Evolutionary conservation across 257 asterid species (phyloP), one percentile per base, ranked within the genome.

Genomic region (Primulina eburnea): DNA sequence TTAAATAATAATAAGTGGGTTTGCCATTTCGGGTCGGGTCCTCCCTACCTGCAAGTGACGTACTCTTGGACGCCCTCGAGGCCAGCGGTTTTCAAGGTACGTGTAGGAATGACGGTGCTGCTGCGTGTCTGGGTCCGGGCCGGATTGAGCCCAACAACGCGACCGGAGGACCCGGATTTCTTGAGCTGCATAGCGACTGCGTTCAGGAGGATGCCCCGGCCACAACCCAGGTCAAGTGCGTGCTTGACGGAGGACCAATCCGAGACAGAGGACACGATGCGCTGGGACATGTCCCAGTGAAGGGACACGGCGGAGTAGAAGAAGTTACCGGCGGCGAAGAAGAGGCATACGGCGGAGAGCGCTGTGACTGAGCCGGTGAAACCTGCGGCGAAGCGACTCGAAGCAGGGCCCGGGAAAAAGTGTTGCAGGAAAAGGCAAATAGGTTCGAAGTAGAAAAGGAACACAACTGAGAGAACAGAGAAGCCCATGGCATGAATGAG

Each of bases 221-320:
- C 97, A 76, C 98, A 92, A 20, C 98, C 98, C 17, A 92, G 82
- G 84, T 92, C 98, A 37, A 92, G 92, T 58, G 97, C 97, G 71
- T 84, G 87, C 77, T 83, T 84, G 64, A 92, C 97, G 71, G 89
- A 65, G 43, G 98, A 92, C 98, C 98, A 92, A 78, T 90, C 97
- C 12, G 84, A 68, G 11, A 92, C 89, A 58, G 88, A 70, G 77
- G 90, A 85, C 71, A 87, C 98, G 67, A 92, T 90, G 17, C 98
- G 84, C 77, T 92, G 98, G 2, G 98, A 84, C 95, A 92, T 88
- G 35, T 90, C 96, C 97, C 97, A 92, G 68, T 86, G 96, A 47
- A 92, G 91, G 1, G 91, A 72, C 34, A 90, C 96, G 30, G 97
- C 88, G 75, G 98, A 92, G 85, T 90, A 92, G 75, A 92, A 81